Base-by-base conservation (phyloP, 192 early-diverging fungal genomes). In the Coemansia sp. region DNA sequence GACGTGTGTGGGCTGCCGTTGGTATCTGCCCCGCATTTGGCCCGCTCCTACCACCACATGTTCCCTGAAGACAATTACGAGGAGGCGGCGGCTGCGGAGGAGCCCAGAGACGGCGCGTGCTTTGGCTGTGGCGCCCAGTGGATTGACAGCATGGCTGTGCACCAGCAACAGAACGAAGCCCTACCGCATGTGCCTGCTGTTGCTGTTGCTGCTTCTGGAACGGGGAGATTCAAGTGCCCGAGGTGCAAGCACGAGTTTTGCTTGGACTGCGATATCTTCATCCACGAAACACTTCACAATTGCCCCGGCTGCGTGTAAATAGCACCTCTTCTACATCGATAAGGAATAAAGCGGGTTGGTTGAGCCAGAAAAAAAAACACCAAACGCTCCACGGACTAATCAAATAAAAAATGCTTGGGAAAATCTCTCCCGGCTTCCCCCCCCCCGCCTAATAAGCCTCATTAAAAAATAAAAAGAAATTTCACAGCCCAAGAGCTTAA, bases 31-130 rank as follows among this genome's bases (percentile, higher is more conserved):
- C 95, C 95, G 34, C 88, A 94, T 76, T 71, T 98, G 61, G 95
- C 97, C 5, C 71, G 97, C 53, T 94, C 93, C 43, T 98, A 96
- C 73, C 95, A 94, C 59, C 95, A 98, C 66, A 77, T 98, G 43
- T 98, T 98, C 73, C 95, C 97, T 0, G 91, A 95, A 12, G 89
- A 88, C 60, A 94, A 92, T 41, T 98, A 87, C 79, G 72, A 78
- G 18, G 94, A 96, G 67, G 68, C 91, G 16, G 2, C 15, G 2
- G 59, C 11, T 21, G 35, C 0, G 7, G 57, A 2, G 34, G 57
- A 58, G 7, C 24, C 24, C 10, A 18, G 5, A 0, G 46, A 23
- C 20, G 1, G 67, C 65, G 62, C 46, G 26, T 76, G 78, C 45
- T 81, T 73, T 67, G 86, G 85, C 63, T 68, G 85, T 70, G 68